phyloP scores from a whole-genome alignment of 257 asterid species.

The Ballota nigra region DNA sequence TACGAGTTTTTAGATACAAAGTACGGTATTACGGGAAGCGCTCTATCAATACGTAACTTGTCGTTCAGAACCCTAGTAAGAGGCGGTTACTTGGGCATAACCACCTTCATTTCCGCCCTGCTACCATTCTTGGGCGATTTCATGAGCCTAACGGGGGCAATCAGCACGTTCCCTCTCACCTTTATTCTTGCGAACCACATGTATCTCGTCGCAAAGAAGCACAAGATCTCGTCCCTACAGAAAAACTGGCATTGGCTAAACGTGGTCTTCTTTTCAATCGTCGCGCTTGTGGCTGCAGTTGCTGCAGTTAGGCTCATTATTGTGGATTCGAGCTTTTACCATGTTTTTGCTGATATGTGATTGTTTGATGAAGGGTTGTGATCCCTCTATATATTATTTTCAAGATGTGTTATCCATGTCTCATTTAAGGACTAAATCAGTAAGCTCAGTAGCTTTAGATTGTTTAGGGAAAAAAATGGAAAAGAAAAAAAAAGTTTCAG shows the following conservation, averaged over 20 bases:
- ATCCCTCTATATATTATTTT: conserved; percentile 2
- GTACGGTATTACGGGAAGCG: conserved; percentile 58
- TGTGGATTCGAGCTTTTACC: conserved; percentile 63
- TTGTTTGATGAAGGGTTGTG: not conserved
- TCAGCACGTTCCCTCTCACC: conserved; percentile 87
- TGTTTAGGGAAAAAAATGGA: no score
- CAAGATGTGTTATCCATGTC: not conserved
- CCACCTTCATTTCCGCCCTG: conserved; percentile 68
- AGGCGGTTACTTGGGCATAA: conserved; percentile 65
- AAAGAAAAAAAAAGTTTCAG: no score
- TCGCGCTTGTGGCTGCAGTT: conserved; percentile 58
- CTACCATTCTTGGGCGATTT: conserved; percentile 88
- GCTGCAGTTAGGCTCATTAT: conserved; percentile 64
- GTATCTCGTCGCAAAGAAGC: conserved; percentile 66
- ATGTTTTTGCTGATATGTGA: conserved; percentile 77
- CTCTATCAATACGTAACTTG: conserved; percentile 59
- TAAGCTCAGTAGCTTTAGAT: conserved; percentile 2
- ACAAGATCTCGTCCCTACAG: conserved; percentile 45
- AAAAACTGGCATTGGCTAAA: conserved; percentile 90
- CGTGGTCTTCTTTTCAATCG: conserved; percentile 49
- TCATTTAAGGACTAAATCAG: not conserved
- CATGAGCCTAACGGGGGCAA: conserved; percentile 93
- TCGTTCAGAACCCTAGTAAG: conserved; percentile 60
- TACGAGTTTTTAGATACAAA: conserved; percentile 81
- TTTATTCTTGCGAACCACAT: conserved; percentile 92